These are phyloP conservation scores for Beverwykella pulmonaria DNA, from an alignment of 495 filamentous ascomycete species.

Conservation along the genomic window DNA sequence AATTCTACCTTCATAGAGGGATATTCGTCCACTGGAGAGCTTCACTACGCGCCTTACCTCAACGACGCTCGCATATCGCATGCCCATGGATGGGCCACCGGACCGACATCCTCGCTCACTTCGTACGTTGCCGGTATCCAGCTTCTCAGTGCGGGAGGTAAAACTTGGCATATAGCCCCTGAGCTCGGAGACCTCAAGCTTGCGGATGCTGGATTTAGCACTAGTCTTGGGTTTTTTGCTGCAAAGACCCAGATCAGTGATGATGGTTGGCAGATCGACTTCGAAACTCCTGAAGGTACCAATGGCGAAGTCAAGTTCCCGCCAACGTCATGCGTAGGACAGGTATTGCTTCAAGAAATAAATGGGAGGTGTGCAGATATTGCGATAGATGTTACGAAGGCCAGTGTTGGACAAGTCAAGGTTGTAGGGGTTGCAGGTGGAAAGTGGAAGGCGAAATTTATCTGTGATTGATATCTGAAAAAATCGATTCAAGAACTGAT, in stretches of 20 bases:
- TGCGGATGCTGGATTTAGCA: slow-evolving; percentile 61
- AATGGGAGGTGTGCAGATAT: slow-evolving; percentile 40
- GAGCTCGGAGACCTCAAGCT: slow-evolving; percentile 55
- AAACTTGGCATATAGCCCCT: slow-evolving; percentile 57
- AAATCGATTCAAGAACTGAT: too few species aligned
- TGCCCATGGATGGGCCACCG: slow-evolving; percentile 64
- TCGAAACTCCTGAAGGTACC: slow-evolving; percentile 53
- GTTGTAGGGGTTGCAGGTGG: slow-evolving; percentile 8
- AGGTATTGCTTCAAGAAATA: slow-evolving; percentile 22
- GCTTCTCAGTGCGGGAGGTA: slow-evolving; percentile 52
- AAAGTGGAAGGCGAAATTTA: slow-evolving; percentile 4
- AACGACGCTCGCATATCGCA: slow-evolving; percentile 58
- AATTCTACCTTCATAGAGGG: slow-evolving; percentile 65
- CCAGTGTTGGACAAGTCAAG: neutral
- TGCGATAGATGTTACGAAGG: slow-evolving; percentile 27
- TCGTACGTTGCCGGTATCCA: slow-evolving; percentile 59
- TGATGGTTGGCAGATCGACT: slow-evolving; percentile 45
- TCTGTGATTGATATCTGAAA: neutral
- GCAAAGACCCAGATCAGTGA: slow-evolving; percentile 46
- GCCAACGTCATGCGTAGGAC: slow-evolving; percentile 22
- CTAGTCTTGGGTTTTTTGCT: slow-evolving; percentile 56
- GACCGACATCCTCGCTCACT: slow-evolving; percentile 60
- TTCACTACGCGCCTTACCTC: slow-evolving; percentile 61
- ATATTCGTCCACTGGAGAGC: slow-evolving; percentile 57
- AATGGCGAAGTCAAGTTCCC: slow-evolving; percentile 47